Evolutionary conservation across 345 rosid species (phyloP).

Genomic region (Fremontodendron californicum): DNA sequence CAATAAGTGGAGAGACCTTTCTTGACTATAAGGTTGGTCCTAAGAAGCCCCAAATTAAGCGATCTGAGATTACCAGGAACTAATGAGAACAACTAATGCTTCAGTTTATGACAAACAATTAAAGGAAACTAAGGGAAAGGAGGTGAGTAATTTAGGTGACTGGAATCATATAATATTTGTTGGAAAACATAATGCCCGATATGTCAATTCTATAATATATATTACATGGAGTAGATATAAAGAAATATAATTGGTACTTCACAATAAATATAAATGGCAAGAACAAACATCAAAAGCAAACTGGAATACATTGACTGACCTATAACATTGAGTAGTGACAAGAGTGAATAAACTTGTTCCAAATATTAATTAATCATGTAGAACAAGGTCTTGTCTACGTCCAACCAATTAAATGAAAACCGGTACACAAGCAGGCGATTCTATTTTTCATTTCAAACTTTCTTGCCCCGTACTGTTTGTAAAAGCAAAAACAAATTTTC

Average conservation of each 20-base stretch:
- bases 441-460: not conserved
- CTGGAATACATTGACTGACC: not conserved
- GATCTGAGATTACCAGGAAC: not conserved
- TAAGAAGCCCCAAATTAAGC: not conserved
- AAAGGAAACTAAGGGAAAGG: not conserved
- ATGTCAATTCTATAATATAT: not conserved
- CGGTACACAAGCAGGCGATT: not conserved
- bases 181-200: not conserved
- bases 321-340: not conserved
- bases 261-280: not conserved
- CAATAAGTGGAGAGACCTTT: not conserved
- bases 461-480: not conserved
- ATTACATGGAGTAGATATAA: not conserved
- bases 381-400: not conserved
- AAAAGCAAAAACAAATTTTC: not conserved
- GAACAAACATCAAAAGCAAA: not conserved
- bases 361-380: not conserved
- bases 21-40: not conserved
- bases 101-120: not conserved
- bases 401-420: not conserved
- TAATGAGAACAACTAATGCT: not conserved
- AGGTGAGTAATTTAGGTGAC: not conserved
- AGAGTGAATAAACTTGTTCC: not conserved
- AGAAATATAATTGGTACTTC: not conserved
- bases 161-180: not conserved